Evolutionary conservation across 1,284 basidiomycete species (phyloP), one percentile per base, ranked within the genome.

Genomic region (Ceratobasidium sp.): DNA sequence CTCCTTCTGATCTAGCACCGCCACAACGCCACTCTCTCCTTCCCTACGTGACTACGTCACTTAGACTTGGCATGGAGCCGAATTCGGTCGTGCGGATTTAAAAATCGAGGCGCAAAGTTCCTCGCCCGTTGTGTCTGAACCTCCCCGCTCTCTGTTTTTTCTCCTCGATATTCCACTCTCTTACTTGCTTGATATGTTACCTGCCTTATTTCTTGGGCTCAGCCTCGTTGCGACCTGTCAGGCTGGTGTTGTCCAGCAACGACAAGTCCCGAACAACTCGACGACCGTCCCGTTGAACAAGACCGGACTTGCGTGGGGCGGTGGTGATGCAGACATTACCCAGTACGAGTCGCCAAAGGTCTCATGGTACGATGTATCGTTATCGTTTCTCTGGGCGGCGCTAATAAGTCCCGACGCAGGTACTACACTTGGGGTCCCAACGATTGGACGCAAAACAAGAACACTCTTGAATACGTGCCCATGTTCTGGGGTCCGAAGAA

Each of bases 401-500:
- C 39, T 49, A 13, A 68, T 26, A 5, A 33, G 20, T 39, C 13
- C 51, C 23, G 20, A 46, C 9, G 7, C 33, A 75, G 79, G 79
- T 79, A 79, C 77, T 79, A 79, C 55, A 79, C 79, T n/a, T 79
- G 79, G 79, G 77, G 76, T 40, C 60, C 79, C 28, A 75, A 64
- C 68, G 26, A 75, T n/a, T 75, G 72, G 72, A 70, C 78, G n/a
- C 44, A 77, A 66, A 64, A 56, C 58, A 51, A 64, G 39, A 53
- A 68, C 44, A 49, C 56, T 44, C 77, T 79, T 2, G 79, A 79
- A 75, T 87, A 86, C 77, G 84, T 86, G 10, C 85, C 86, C 9
- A 86, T 86, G 86, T 83, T 86, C 40, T 86, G 86, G 86, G 85
- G 85, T 20, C 42, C 80, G 23, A 73, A 77, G 26, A 85, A 86